phyloP scores from a whole-genome alignment of 78 protist species.

The Chrysochromulina tobinii region DNA sequence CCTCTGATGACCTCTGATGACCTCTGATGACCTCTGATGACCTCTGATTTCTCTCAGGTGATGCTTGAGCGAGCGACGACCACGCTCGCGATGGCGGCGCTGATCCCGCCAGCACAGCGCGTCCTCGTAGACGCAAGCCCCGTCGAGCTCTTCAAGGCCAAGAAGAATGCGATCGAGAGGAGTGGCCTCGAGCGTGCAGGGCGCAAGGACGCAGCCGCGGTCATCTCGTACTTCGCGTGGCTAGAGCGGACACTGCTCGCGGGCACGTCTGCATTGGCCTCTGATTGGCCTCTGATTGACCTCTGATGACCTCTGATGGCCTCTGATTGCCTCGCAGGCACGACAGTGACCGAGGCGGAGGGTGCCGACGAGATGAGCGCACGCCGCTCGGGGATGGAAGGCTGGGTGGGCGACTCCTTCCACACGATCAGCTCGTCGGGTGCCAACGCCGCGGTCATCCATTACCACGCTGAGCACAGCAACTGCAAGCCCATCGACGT shows the following conservation, averaged over 20 bases:
- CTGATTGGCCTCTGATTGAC: no score
- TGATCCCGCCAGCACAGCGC: neutral
- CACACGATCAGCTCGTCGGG: constrained; percentile 75
- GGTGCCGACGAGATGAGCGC: neutral
- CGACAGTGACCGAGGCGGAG: neutral
- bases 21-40: no score
- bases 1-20: no score
- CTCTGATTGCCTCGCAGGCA: no score
- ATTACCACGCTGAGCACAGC: constrained; percentile 63
- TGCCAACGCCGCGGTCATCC: constrained; percentile 89
- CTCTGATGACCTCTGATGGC: no score
- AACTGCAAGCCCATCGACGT: constrained; percentile 29
- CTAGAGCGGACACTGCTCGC: neutral
- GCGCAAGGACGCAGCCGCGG: constrained; percentile 58
- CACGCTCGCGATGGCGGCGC: constrained; percentile 14
- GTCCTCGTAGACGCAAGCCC: neutral
- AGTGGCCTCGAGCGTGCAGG: constrained; percentile 60
- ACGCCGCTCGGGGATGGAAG: neutral
- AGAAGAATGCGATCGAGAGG: constrained; percentile 80
- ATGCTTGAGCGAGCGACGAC: neutral
- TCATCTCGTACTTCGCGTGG: constrained; percentile 52
- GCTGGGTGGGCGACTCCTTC: constrained; percentile 42
- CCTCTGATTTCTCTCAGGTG: neutral
- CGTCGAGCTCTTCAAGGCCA: constrained; percentile 51
- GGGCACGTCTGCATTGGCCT: neutral